Evolutionary conservation across 257 asterid species (phyloP), one percentile per base, ranked within the genome.

Genomic region (Verbascum thapsus): DNA sequence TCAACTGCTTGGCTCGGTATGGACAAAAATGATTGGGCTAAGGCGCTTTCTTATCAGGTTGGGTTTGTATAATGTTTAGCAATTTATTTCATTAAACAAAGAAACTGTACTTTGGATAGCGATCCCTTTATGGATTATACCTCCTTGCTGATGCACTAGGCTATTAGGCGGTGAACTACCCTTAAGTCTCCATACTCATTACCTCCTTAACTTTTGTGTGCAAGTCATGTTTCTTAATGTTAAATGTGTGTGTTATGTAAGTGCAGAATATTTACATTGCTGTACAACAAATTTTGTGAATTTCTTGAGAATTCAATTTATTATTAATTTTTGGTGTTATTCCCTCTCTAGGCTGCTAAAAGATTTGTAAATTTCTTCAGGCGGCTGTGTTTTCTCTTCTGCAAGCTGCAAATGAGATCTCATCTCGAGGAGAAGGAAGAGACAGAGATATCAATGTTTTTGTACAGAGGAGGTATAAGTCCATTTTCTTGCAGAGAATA

Each of bases 381-480:
- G 99, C 95, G 26, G 84, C 96, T 68, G 97, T 85, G 8, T 87
- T 82, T 72, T 82, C 95, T 73, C 85, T 94, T 58, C 85, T 94
- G 58, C 91, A 78, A 80, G 96, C 99, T 70, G 97, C 86, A 49
- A 78, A 43, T 53, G 97, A 94, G 78, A 75, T 90, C 74, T 84
- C 92, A 69, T 89, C 96, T 68, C 85, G 95, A 74, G 99, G 97
- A 61, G 96, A 94, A 69, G 88, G 92, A 66, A 87, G 97, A 80
- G 96, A 87, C 70, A 80, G 79, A 64, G 95, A 94, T 80, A 83
- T 81, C 69, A 84, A 84, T 57, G 74, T 85, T 59, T 94, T 87
- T 78, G 90, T 87, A 34, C 90, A 90, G 68, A 81, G 91, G 76
- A 87, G 99, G 99, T 94, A 75, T 9, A n/a, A 8, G 39, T 34